A percentile compares a stretch with the other conserved stretches of the same genome.
phyloP scores from a whole-genome alignment of 225 moss, liverwort and hornwort genomes.

The Bryoerythrophyllum caledonicum region DNA sequence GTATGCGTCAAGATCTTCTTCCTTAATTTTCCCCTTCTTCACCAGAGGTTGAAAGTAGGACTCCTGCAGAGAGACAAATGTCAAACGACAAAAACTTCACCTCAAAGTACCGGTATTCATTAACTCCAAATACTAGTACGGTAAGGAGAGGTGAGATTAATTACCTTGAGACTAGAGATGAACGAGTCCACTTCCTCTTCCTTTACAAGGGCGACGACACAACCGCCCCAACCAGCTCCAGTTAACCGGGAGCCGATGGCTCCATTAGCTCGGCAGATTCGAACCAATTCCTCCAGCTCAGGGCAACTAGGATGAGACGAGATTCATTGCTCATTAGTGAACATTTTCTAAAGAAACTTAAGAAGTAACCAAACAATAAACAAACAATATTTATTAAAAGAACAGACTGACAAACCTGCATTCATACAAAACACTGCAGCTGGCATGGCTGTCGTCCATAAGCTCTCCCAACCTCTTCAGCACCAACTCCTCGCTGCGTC shows the following conservation, averaged over 20 bases:
- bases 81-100: not conserved
- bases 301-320: constrained; percentile 60
- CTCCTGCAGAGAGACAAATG: constrained; percentile 41
- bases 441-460: constrained; percentile 90
- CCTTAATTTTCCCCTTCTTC: constrained; percentile 54
- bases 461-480: constrained; percentile 68
- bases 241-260: constrained; percentile 86
- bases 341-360: too few species aligned
- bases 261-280: constrained; percentile 61
- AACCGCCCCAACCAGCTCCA: constrained; percentile 98
- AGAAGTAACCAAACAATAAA: not conserved
- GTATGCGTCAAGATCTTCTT: constrained; percentile 56
- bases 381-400: not conserved
- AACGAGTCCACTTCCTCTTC: constrained; percentile 68
- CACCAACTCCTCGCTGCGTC: constrained; percentile 54
- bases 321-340: constrained; percentile 2
- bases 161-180: constrained; percentile 72
- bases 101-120: not conserved
- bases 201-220: constrained; percentile 84
- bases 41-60: constrained; percentile 72
- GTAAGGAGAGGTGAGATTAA: not conserved
- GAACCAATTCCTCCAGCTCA: constrained; percentile 84
- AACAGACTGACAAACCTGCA: constrained; percentile 65
- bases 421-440: constrained; percentile 83
- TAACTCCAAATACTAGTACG: not conserved